These are phyloP conservation scores for Raphanus sativus DNA, from an alignment of 345 rosid genomes.

Conservation along the genomic window DNA sequence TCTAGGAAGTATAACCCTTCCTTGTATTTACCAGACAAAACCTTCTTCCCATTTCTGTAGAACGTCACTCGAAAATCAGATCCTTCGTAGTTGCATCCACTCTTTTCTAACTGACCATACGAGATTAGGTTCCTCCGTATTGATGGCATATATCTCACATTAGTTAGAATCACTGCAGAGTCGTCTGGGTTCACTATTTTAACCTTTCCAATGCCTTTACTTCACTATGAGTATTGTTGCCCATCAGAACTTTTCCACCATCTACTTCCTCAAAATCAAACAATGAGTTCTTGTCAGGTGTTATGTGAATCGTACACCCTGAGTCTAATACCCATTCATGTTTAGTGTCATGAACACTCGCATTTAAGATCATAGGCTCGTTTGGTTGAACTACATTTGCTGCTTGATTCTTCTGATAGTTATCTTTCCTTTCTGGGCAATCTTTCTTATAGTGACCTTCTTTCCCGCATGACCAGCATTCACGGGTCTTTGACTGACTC, in stretches of 20 bases:
- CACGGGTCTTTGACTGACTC: background rate
- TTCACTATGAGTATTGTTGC: background rate
- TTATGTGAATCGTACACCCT: background rate
- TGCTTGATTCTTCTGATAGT: background rate
- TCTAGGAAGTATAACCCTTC: background rate
- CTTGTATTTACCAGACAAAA: background rate
- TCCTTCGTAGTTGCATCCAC: background rate
- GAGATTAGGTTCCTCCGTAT: background rate
- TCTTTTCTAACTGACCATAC: background rate
- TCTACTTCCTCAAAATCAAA: background rate
- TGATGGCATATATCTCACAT: background rate
- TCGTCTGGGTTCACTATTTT: background rate
- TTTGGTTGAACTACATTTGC: background rate
- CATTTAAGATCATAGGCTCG: background rate
- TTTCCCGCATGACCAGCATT: background rate
- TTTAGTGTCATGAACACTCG: background rate
- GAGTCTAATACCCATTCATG: background rate
- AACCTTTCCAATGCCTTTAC: background rate
- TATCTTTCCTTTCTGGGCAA: background rate
- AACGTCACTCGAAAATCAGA: background rate
- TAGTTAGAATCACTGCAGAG: background rate
- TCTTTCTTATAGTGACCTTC: background rate
- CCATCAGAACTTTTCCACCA: background rate
- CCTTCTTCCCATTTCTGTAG: background rate
- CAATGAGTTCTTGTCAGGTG: background rate